These are phyloP conservation scores for Amylocystis lapponica DNA, from an alignment of 768 basidiomycete genomes.

Conservation along the genomic window DNA sequence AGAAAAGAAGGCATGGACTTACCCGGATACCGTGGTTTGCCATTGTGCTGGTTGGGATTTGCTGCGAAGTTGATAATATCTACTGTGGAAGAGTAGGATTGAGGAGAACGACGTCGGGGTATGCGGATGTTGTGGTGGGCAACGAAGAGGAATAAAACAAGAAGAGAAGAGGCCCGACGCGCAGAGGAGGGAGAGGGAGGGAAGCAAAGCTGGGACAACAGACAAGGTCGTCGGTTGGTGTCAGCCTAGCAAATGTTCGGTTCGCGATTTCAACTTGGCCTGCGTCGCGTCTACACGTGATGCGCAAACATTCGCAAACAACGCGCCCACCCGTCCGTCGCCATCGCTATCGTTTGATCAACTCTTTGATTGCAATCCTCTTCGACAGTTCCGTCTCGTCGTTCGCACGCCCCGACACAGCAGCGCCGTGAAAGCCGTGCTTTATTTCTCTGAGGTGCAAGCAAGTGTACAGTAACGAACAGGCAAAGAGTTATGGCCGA, in stretches of 20 bases:
- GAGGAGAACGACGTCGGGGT: conserved; percentile 10
- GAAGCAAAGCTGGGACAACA: conserved; percentile 16
- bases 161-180: conserved; percentile 22
- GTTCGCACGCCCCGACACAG: too few species aligned
- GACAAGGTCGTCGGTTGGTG: too few species aligned
- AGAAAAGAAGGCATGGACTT: not conserved
- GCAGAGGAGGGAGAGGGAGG: conserved; percentile 18
- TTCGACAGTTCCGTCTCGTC: too few species aligned
- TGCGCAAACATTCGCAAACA: conserved; percentile 23
- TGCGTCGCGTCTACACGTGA: conserved; percentile 34
- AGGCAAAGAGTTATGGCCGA: too few species aligned
- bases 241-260: conserved; percentile 28
- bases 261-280: conserved; percentile 21
- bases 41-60: conserved; percentile 8
- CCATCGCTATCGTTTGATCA: too few species aligned
- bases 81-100: conserved; percentile 14
- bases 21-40: conserved; percentile 4
- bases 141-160: conserved; percentile 29
- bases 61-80: conserved; percentile 9
- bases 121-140: conserved; percentile 9
- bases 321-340: conserved; percentile 16
- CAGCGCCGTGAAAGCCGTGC: too few species aligned
- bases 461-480: too few species aligned
- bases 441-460: too few species aligned
- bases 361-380: too few species aligned